Evolutionary conservation across 176 grass and related monocot species (phyloP).

Genomic region (Avena insularis): DNA sequence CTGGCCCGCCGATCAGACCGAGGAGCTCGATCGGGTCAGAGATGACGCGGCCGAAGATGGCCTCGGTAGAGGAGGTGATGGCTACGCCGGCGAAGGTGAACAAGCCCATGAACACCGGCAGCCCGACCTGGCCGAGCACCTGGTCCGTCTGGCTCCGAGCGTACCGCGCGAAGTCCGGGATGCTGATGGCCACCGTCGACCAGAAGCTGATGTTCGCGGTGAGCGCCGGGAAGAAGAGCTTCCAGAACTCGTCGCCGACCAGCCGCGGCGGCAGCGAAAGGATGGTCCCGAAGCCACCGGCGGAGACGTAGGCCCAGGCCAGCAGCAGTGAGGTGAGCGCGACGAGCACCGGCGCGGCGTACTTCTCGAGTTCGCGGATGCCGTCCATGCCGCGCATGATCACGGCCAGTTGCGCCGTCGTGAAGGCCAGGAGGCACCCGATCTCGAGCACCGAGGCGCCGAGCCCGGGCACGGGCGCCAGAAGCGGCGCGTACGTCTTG

Average conservation of each 20-base stretch:
- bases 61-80: conserved; percentile 24
- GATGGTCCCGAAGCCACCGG: conserved; percentile 6
- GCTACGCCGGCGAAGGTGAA: conserved; percentile 27
- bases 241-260: neutral
- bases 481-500: conserved; percentile 9
- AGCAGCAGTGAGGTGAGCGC: conserved; percentile 23
- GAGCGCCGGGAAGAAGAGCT: conserved; percentile 27
- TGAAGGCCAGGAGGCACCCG: conserved; percentile 3
- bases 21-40: conserved; percentile 28
- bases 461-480: conserved; percentile 19
- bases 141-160: conserved; percentile 21
- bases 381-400: conserved; percentile 32
- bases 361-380: conserved; percentile 3
- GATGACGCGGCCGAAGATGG: conserved; percentile 19
- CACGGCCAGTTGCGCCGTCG: conserved; percentile 3
- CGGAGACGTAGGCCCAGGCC: conserved; percentile 23
- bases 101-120: conserved; percentile 9
- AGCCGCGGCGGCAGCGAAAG: conserved; percentile 10
- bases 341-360: conserved; percentile 23
- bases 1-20: conserved; percentile 12
- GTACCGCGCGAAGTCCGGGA: conserved; percentile 28
- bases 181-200: conserved; percentile 28
- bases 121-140: conserved; percentile 22
- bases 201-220: conserved; percentile 29
- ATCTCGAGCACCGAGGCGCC: conserved; percentile 17